Percentiles rank a stretch among this genome's conserved stretches.
These are phyloP conservation scores for Waltiozyma sp. DNA, from an alignment of 1,139 yeast genomes.

Conservation along the genomic window DNA sequence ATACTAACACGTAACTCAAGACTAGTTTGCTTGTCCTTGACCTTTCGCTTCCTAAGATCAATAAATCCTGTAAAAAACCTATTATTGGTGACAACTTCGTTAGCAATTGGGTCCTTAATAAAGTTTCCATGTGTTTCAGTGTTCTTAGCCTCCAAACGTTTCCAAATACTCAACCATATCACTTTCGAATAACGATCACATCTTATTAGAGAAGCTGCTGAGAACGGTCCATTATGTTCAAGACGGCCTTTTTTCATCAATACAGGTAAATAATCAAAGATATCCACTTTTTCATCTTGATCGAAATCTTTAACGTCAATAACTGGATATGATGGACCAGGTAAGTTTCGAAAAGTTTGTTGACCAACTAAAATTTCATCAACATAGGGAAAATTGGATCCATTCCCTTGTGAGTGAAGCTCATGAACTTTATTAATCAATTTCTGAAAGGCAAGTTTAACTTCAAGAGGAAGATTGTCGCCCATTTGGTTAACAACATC, in stretches of 20 bases:
- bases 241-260: slow-evolving; percentile 19
- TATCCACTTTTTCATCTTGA: slow-evolving; percentile 11
- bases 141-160: slow-evolving; percentile 5
- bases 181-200: slow-evolving; percentile 25
- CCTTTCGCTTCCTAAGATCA: slow-evolving; percentile 10
- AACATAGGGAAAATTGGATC: neutral
- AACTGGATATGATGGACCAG: neutral
- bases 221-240: slow-evolving; percentile 29
- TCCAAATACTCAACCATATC: slow-evolving; percentile 18
- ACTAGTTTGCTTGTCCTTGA: slow-evolving; percentile 2
- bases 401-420: neutral
- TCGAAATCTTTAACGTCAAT: slow-evolving; percentile 10
- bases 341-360: neutral
- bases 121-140: neutral
- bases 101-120: neutral
- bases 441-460: slow-evolving; percentile 16
- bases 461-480: slow-evolving; percentile 3
- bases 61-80: slow-evolving; percentile 4
- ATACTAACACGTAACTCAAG: neutral
- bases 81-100: neutral
- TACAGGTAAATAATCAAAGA: slow-evolving; percentile 22
- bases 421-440: neutral
- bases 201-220: slow-evolving; percentile 29
- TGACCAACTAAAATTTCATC: neutral
- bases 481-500: slow-evolving; percentile 1